Conservation (phyloP, 176 grass and related monocot genomes). For the Hordeum marinum region DNA sequence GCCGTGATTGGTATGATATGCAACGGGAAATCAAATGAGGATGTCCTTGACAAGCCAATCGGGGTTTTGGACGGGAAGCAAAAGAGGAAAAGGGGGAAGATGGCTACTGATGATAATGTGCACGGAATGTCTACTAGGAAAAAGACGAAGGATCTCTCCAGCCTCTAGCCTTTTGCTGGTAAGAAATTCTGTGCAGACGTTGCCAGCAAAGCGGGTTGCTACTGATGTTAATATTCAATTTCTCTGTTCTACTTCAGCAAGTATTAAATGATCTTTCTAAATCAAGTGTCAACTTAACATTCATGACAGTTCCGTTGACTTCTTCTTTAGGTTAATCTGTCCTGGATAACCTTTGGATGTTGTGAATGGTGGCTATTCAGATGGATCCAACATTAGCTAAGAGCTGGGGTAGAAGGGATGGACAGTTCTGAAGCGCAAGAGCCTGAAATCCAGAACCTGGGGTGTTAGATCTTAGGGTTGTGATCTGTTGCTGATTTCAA, state of each 20-base stretch:
- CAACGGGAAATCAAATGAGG: neutral
- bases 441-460: neutral
- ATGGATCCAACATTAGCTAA: neutral
- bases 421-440: neutral
- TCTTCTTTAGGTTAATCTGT: neutral
- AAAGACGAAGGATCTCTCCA: neutral
- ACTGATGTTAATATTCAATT: neutral
- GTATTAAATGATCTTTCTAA: neutral
- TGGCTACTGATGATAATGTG: neutral
- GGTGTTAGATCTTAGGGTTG: neutral
- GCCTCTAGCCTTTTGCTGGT: neutral
- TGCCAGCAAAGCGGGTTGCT: neutral
- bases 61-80: neutral
- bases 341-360: neutral
- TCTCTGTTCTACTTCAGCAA: neutral
- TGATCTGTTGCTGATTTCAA: neutral
- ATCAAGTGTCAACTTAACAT: neutral
- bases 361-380: neutral
- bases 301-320: neutral
- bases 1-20: neutral
- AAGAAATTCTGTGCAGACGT: neutral
- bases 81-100: neutral
- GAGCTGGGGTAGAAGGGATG: neutral
- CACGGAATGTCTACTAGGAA: slow-evolving; percentile 12
- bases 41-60: neutral